Base-by-base conservation (phyloP, 2,329 filamentous ascomycete species). In the Claviceps sp. region DNA sequence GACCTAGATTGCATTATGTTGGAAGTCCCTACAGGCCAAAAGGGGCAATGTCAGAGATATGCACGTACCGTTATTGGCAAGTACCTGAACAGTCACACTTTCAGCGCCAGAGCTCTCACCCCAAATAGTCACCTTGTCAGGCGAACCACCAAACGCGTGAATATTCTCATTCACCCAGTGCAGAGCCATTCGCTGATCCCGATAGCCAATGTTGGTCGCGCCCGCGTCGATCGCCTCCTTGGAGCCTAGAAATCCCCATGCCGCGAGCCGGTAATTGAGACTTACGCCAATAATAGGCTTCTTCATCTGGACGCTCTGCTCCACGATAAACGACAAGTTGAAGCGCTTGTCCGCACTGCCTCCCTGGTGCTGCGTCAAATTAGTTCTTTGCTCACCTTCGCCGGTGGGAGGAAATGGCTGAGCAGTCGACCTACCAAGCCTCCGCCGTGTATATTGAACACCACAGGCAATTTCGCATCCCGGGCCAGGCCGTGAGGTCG, bases 71-170 rank as follows among this genome's bases (percentile, higher is more conserved):
- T 71, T 70, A 52, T 75, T 76, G 5, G 73, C 73, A 17, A 71
- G 61, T 1, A 75, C 64, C 47, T 77, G 74, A 3, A 63, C 62
- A 3, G 70, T 68, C 1, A 76, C 70, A 5, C 67, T 71, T 52
- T 69, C 70, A 19, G 63, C 74, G 1, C 75, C 75, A 1, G 75
- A 74, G 17, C 70, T 75, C 59, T 78, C 73, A 37, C 72, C 76
- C 62, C 70, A 77, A 40, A 77, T 65, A 1, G 71, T 75, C 16
- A 76, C 71, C 50, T 73, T 69, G 2, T 58, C 52, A 13, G 70
- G 64, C 40, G 73, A 68, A 5, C 72, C 73, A 19, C 72, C 72
- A 51, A 75, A 76, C 3, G 64, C 61, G 6, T 57, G 61, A 39
- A 75, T 72, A 53, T 71, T 76, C 55, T 70, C 72, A 45, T 71